Base-by-base conservation (phyloP, 1,284 basidiomycete genomes). In the Cryptococcus sp. region DNA sequence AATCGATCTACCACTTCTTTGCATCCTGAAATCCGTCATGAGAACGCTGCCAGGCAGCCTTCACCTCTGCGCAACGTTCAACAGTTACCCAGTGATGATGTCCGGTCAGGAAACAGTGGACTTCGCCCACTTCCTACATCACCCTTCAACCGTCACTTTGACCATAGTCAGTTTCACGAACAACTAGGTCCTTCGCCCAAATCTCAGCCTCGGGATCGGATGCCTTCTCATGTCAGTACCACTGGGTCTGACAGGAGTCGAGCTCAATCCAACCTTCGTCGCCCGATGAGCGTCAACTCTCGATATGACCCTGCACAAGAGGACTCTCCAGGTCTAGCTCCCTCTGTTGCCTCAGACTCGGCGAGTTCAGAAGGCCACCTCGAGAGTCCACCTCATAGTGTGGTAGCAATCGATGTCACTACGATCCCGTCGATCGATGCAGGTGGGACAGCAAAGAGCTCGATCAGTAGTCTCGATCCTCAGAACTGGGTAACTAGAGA, bases 281-380 rank as follows among this genome's bases (percentile, higher is more conserved):
- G 19, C 39, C 39, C 11, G 39, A 40, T 32, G 21, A 45, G 46
- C 19, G 22, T 32, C 4, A 37, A 21, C 4, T 44, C 40, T 42
- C 14, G 40, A 28, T 19, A 49, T 21, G 53, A 45, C 22, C 48
- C 49, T 9, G 48, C 39, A 9, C 57, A 59, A 42, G 45, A 41
- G 31, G 53, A 53, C 14, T 16, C 56, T n/a, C 69, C 69, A 10
- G 66, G 56, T 3, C 57, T 71, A 3, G 64, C 68, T 3, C 65
- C 67, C 1, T 66, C 65, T 5, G 52, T 66, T 23, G 67, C 62
- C 3, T 61, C 60, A 4, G 68, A 70, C 46, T 67, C 67, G 19
- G 67, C 53, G 3, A 63, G 63, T 7, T 67, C 65, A 39, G 67
- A 64, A 24, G 63, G 59, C 10, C 54, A 61, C 36, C 43, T 66